phyloP scores from a whole-genome alignment of 306 rosid genomes.

The Hippophae gyantsensis region DNA sequence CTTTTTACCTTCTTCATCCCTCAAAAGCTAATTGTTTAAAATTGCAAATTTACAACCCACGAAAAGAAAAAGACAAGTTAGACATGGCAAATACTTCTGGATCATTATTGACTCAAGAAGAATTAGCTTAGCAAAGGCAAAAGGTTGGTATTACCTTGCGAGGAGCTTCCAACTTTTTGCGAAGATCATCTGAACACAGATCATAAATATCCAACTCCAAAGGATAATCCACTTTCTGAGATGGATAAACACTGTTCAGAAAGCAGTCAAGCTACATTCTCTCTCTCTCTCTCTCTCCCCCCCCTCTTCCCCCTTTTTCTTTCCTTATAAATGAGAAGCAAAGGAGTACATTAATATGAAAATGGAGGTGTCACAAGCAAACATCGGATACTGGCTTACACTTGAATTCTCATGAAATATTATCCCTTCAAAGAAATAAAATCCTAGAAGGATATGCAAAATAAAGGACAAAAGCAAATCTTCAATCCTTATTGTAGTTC shows the following conservation, averaged over 20 bases:
- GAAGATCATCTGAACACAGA: conserved; percentile 90
- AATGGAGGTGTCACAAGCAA: no score
- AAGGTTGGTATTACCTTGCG: conserved; percentile 48
- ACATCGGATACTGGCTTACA: no score
- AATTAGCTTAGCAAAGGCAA: neutral
- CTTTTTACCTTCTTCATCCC: conserved; percentile 86
- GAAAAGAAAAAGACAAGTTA: neutral
- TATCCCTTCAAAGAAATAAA: neutral
- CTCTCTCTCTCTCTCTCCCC: no score
- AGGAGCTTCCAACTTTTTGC: conserved; percentile 69
- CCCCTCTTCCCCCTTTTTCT: no score
- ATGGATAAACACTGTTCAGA: conserved; percentile 16
- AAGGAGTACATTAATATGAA: neutral
- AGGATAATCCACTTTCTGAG: conserved; percentile 98
- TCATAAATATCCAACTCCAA: conserved; percentile 87
- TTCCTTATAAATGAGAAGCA: no score
- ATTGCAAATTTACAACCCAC: neutral
- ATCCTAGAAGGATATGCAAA: neutral
- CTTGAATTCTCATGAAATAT: neutral
- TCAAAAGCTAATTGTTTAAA: conserved; percentile 38
- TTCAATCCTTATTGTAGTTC: neutral
- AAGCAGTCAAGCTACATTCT: neutral
- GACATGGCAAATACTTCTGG: no score
- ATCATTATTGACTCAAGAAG: no score
- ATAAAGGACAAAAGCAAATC: no score